Conservation (phyloP, 192 early-diverging fungal species). For the Backusella westeae region DNA sequence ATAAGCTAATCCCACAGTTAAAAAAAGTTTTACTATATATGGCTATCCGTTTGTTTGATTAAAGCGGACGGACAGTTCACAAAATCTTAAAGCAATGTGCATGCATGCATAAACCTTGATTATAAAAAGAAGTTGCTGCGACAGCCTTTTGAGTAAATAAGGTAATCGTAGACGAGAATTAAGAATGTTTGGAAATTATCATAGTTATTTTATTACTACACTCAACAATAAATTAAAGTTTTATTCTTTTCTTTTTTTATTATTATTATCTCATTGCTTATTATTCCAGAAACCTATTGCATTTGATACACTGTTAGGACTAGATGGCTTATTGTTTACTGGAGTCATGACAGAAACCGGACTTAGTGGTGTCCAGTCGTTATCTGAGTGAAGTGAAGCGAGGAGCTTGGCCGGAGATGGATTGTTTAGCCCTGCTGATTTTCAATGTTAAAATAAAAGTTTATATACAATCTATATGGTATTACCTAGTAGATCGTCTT, state of each 20-base stretch:
- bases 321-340: not conserved
- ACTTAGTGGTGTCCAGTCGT: slow-evolving; percentile 15
- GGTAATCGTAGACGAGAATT: not conserved
- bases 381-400: slow-evolving; percentile 11
- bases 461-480: not conserved
- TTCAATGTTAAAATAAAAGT: not conserved
- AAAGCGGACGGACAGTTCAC: too few species aligned
- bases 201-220: not conserved
- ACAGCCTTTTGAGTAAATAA: not conserved
- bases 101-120: too few species aligned
- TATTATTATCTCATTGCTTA: not conserved
- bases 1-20: too few species aligned
- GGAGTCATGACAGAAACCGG: slow-evolving; percentile 4
- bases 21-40: too few species aligned
- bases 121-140: not conserved
- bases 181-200: not conserved
- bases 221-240: not conserved
- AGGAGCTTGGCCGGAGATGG: not conserved
- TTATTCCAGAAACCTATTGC: slow-evolving; percentile 23
- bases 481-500: not conserved
- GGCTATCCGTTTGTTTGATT: too few species aligned
- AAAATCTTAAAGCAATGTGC: too few species aligned
- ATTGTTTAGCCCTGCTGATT: not conserved
- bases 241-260: not conserved
- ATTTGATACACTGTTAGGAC: slow-evolving; percentile 6